Conservation (phyloP, 2,329 filamentous ascomycete species). For the Pseudogymnoascus sp. region DNA sequence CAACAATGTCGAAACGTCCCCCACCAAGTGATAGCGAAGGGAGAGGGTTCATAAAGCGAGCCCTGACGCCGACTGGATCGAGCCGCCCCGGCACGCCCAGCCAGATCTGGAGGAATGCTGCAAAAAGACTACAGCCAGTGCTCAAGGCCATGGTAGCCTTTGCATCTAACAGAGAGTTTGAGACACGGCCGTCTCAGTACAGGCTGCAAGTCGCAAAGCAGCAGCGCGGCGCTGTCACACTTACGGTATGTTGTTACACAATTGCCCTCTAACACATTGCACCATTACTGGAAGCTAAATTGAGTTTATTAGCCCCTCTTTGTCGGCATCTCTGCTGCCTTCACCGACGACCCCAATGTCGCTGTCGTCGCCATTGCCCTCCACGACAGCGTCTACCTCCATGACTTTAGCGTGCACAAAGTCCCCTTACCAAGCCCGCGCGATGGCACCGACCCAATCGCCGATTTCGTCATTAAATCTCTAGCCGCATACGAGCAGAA, state of each 20-base stretch:
- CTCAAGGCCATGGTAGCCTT: conserved; percentile 6
- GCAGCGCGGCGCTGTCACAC: background rate
- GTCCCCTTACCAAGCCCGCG: conserved; percentile 39
- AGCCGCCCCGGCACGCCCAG: background rate
- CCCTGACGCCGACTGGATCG: background rate
- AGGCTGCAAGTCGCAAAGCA: background rate
- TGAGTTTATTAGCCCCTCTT: conserved; percentile 43
- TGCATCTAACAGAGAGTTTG: conserved; percentile 1
- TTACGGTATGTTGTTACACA: background rate
- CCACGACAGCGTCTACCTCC: conserved; percentile 66
- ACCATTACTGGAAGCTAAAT: background rate
- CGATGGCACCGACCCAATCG: conserved; percentile 40
- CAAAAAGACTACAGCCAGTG: background rate
- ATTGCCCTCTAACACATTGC: background rate
- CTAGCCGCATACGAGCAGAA: conserved; percentile 53
- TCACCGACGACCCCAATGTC: conserved; percentile 38
- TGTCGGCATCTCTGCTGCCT: conserved; percentile 52
- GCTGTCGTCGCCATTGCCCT: conserved; percentile 59
- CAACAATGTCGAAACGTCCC: background rate
- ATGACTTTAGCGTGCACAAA: conserved; percentile 62
- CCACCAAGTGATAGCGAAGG: background rate
- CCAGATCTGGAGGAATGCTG: background rate
- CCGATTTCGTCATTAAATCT: conserved; percentile 51
- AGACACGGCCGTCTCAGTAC: background rate
- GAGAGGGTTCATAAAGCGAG: background rate